Evolutionary conservation across 1,139 yeast species (phyloP), one percentile per base, ranked within the genome.

Genomic region (Taphrina communis): DNA sequence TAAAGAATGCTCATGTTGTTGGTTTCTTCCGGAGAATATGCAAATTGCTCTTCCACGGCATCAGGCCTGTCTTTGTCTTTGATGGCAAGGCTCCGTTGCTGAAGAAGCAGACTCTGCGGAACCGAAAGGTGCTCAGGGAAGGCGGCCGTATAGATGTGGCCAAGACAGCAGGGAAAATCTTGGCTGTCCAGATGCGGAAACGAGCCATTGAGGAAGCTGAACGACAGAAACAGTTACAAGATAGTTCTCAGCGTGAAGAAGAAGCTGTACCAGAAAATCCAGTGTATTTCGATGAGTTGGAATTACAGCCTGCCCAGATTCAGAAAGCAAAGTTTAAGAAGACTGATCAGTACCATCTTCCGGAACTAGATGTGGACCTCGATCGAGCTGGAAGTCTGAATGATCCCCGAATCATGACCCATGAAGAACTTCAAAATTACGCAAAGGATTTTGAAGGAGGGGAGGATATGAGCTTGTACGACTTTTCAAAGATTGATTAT

Each of bases 71-170:
- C 12, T 95, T 95, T 82, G 97, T 95, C 0, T 95, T 95, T 80
- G 99, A 95, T 80, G 99, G 99, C 25, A 97, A 96, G 0, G 98
- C 97, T 0, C 99, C 99, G 0, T 83, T 83, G 0, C 80, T 94
- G 75, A 95, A 95, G 79, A 81, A 88, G 72, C 85, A 86, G 69
- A 93, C 97, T 0, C 51, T 65, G 46, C 81, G 82, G 42, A 83
- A 84, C 71, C 82, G 97, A 73, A 84, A 86, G 72, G 89, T 88
- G 73, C 80, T 89, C 71, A 80, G 97, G 60, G 88, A 87, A 73
- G 96, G 92, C 1, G 84, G 90, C 69, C 80, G 88, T 70, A 93
- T 89, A 70, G 85, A 84, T 71, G 88, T 93, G 0, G 79, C 83
- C 46, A 85, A 84, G 70, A 88, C 96, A 0, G 99, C 99, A 0